A percentile compares a stretch with the other conserved stretches of the same genome.
Conservation (phyloP, 768 basidiomycete species). For the Lentinula detonsa region DNA sequence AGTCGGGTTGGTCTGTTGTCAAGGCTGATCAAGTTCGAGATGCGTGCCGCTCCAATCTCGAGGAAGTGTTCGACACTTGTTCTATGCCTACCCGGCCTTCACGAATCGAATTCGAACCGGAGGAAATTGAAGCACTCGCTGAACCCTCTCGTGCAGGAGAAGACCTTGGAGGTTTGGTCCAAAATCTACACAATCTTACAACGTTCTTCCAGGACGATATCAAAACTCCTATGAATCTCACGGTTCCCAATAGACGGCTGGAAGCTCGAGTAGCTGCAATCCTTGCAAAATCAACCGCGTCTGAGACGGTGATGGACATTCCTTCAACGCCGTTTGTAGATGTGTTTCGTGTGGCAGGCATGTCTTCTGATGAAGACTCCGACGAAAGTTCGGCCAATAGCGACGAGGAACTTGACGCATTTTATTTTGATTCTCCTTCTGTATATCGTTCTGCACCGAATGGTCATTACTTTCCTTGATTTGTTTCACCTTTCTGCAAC, state of each 20-base stretch:
- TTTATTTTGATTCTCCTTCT: conserved; percentile 53
- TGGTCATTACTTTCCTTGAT: conserved; percentile 31
- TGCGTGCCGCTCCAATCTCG: conserved; percentile 69
- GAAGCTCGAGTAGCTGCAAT: conserved; percentile 81
- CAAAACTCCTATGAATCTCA: conserved; percentile 23
- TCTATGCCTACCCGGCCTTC: conserved; percentile 64
- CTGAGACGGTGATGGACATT: conserved; percentile 43
- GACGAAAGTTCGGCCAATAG: conserved; percentile 37
- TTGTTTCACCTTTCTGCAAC: not conserved
- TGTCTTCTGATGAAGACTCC: conserved; percentile 37
- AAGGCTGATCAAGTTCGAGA: conserved; percentile 55
- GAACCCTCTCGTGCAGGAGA: conserved; percentile 39
- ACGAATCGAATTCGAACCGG: conserved; percentile 68
- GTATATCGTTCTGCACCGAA: conserved; percentile 41
- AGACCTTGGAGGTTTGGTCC: conserved; percentile 73
- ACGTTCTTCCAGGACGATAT: conserved; percentile 61
- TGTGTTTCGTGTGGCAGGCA: conserved; percentile 57
- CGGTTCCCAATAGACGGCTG: conserved; percentile 51
- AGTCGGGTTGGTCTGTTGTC: conserved; percentile 85
- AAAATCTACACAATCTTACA: conserved; percentile 70
- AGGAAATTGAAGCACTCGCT: conserved; percentile 41
- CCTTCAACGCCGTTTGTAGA: conserved; percentile 80
- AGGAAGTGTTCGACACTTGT: conserved; percentile 84
- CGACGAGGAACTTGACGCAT: conserved; percentile 52
- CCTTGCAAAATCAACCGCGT: conserved; percentile 69